A percentile compares a stretch with the other conserved stretches of the same genome.
These are phyloP conservation scores for Trametes cingulata DNA, from an alignment of 768 basidiomycete genomes.

Conservation along the genomic window DNA sequence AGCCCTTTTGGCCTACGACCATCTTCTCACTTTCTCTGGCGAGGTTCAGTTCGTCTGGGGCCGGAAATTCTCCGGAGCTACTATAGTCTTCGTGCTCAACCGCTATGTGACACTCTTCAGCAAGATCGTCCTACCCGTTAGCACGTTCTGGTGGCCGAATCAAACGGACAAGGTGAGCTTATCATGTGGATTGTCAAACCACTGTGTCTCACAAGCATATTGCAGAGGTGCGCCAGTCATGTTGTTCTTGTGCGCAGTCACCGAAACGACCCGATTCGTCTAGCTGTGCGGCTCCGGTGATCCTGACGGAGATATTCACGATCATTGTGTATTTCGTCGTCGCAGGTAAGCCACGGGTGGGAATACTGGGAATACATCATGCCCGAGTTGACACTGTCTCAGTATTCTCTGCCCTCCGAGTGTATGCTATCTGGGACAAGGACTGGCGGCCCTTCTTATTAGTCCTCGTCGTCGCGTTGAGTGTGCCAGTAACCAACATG, in stretches of 20 bases:
- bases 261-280: no score
- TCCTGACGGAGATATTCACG: constrained; percentile 9
- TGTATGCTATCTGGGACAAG: constrained; percentile 18
- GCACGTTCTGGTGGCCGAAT: constrained; percentile 12
- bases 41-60: constrained; percentile 16
- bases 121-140: constrained; percentile 3
- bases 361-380: background rate
- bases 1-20: constrained; percentile 18
- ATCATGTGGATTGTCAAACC: no score
- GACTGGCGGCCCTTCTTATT: constrained; percentile 3
- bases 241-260: no score
- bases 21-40: constrained; percentile 9
- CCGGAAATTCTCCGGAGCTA: constrained; percentile 19
- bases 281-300: constrained; percentile 7
- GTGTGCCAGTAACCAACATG: constrained; percentile 11
- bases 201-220: no score
- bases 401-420: constrained; percentile 14
- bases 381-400: background rate
- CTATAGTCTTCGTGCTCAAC: constrained; percentile 16
- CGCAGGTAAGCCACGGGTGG: background rate
- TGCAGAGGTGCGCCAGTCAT: background rate
- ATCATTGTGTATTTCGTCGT: constrained; percentile 5
- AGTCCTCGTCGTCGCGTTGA: background rate
- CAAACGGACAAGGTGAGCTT: constrained; percentile 13
- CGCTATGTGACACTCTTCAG: constrained; percentile 12